These are phyloP conservation scores for Coemansia sp. DNA, from an alignment of 192 early-diverging fungal species.

Conservation along the genomic window DNA sequence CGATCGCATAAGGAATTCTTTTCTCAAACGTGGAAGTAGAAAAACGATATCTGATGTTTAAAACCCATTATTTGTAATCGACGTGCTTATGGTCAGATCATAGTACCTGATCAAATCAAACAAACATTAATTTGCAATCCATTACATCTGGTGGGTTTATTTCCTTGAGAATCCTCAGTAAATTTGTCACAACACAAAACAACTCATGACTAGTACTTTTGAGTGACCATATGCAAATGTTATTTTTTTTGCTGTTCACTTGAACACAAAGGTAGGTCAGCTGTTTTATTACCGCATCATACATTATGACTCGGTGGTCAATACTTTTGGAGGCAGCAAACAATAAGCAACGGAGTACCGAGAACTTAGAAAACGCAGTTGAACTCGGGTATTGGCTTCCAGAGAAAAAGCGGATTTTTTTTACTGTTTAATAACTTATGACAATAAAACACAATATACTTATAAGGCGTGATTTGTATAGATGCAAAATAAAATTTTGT, in stretches of 20 bases:
- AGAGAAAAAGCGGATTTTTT: conserved; percentile 4
- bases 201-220: neutral
- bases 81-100: neutral
- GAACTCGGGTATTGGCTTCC: neutral
- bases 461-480: neutral
- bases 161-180: neutral
- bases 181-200: neutral
- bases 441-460: no score
- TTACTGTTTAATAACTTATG: neutral
- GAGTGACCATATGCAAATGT: neutral
- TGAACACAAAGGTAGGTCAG: neutral
- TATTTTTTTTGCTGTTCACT: neutral
- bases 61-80: neutral
- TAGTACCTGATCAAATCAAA: neutral
- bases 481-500: neutral
- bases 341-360: conserved; percentile 9
- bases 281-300: neutral
- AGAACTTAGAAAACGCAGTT: neutral
- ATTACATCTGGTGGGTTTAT: neutral
- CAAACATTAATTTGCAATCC: neutral
- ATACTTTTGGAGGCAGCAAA: neutral
- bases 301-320: neutral
- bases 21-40: neutral
- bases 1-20: neutral
- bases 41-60: neutral